A percentile compares a stretch with the other conserved stretches of the same genome.
Evolutionary conservation across 495 filamentous ascomycete genomes (phyloP).

Genomic region (Podospora fimiseda): DNA sequence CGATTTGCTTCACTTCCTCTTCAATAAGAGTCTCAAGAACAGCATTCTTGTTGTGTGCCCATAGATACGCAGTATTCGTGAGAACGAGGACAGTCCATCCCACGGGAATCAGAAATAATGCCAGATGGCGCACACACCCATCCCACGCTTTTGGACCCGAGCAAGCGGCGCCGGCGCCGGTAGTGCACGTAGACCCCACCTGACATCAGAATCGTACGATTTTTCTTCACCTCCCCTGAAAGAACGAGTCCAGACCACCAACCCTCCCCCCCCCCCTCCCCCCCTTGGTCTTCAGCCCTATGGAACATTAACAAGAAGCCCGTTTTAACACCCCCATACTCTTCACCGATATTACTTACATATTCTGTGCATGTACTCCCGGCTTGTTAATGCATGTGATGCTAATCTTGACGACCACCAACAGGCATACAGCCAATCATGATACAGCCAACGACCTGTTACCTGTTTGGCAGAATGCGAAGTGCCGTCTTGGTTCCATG

Average conservation of each 20-base stretch:
- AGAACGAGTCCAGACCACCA: too few relatives aligned
- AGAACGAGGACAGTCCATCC: neutral
- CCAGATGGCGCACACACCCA: neutral
- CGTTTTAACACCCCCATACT: neutral
- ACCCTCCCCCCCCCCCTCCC: neutral
- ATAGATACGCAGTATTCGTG: neutral
- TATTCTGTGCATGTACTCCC: neutral
- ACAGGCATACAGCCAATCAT: too few relatives aligned
- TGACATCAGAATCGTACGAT: conserved; percentile 34
- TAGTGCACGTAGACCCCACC: conserved; percentile 12
- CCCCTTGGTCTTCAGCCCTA: neutral
- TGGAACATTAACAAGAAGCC: neutral
- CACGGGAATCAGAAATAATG: neutral
- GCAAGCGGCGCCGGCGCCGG: neutral
- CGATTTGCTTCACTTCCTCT: too few relatives aligned
- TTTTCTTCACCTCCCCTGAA: conserved; percentile 2
- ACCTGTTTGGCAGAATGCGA: neutral
- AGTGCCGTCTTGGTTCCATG: too few relatives aligned
- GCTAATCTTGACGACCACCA: neutral
- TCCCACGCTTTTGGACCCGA: neutral
- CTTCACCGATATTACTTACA: neutral
- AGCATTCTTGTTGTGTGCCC: too few relatives aligned
- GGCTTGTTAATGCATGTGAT: neutral
- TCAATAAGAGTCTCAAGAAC: too few relatives aligned
- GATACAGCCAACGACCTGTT: neutral